Evolutionary conservation across 2,329 filamentous ascomycete species (phyloP).

Genomic region (Colletotrichum sp.): DNA sequence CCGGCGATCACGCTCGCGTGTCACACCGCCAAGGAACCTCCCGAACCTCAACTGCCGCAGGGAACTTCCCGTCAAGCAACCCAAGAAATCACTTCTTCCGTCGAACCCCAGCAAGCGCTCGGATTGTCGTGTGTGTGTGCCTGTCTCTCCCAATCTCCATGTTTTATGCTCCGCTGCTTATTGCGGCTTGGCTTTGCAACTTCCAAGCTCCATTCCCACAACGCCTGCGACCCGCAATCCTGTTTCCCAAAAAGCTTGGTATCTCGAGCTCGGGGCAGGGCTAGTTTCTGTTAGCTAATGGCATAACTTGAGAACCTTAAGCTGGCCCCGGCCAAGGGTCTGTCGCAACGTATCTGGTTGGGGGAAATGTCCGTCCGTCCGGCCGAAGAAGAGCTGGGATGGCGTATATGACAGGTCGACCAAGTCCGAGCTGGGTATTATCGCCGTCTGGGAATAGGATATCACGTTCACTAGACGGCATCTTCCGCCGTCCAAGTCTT

Average conservation of each 20-base stretch:
- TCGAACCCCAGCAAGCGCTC: background rate
- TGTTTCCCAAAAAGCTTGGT: slow-evolving; percentile 10
- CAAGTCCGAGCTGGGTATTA: background rate
- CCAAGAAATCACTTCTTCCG: background rate
- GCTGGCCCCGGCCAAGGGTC: background rate
- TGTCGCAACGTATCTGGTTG: background rate
- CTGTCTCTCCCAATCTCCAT: background rate
- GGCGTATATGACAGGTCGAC: background rate
- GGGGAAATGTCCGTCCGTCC: background rate
- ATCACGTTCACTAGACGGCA: background rate
- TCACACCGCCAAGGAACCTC: slow-evolving; percentile 3
- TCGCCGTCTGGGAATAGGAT: background rate
- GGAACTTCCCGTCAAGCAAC: background rate
- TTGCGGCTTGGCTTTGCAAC: background rate
- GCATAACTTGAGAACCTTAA: background rate
- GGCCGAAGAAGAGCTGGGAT: background rate
- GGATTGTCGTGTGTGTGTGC: background rate
- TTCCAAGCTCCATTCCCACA: background rate
- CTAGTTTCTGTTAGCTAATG: background rate
- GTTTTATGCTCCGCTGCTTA: background rate
- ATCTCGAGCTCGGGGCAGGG: background rate
- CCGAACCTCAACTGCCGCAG: slow-evolving; percentile 7
- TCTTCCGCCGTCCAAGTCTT: background rate
- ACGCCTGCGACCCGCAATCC: background rate
- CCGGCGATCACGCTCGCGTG: slow-evolving; percentile 3